Conservation (phyloP, 257 asterid species). For the Mitragyna speciosa region DNA sequence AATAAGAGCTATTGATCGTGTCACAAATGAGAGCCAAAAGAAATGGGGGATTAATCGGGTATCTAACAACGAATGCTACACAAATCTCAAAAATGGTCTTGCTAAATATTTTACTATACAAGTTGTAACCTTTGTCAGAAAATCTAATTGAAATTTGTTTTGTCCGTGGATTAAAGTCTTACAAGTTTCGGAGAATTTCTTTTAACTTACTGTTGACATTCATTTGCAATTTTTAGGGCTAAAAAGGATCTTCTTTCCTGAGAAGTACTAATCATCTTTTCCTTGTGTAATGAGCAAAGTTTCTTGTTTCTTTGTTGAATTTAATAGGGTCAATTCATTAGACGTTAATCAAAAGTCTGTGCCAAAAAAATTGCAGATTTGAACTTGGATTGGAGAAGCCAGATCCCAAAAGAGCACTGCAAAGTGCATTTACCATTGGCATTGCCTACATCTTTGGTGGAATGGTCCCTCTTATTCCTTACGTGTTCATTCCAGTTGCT, state of each 20-base stretch:
- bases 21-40: too few species aligned
- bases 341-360: background rate
- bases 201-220: background rate
- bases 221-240: background rate
- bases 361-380: constrained; percentile 50
- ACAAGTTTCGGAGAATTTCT: background rate
- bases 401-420: constrained; percentile 80
- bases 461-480: constrained; percentile 77
- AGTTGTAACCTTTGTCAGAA: background rate
- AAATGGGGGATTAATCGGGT: background rate
- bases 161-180: background rate
- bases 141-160: background rate
- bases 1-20: too few species aligned
- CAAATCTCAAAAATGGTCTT: too few species aligned
- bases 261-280: too few species aligned
- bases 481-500: constrained; percentile 63
- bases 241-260: too few species aligned
- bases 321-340: background rate
- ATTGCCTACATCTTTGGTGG: constrained; percentile 80
- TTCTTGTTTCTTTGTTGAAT: background rate
- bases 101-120: background rate
- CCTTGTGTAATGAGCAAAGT: background rate
- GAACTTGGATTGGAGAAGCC: constrained; percentile 98
- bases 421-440: constrained; percentile 85
- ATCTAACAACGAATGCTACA: too few species aligned